Conservation (phyloP, 2,329 filamentous ascomycete species). For the Phialophora macrospora region DNA sequence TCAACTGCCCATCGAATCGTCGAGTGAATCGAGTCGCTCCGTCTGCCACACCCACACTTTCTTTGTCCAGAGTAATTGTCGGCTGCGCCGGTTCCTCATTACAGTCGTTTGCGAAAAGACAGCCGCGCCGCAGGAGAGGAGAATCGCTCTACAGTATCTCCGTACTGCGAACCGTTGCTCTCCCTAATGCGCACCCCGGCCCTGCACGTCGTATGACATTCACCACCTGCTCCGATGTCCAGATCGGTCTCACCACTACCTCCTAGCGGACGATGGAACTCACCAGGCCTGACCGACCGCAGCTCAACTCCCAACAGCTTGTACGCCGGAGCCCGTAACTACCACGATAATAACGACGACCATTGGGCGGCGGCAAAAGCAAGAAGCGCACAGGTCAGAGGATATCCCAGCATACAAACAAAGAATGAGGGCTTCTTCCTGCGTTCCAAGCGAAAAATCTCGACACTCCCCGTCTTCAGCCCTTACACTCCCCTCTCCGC, state of each 20-base stretch:
- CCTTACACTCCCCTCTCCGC: constrained; percentile 40
- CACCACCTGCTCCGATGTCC: constrained; percentile 69
- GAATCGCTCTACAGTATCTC: constrained; percentile 14
- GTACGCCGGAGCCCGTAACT: constrained; percentile 55
- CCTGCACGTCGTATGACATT: constrained; percentile 6
- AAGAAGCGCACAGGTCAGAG: constrained; percentile 72
- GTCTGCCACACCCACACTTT: constrained; percentile 3
- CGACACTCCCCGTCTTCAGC: constrained; percentile 74
- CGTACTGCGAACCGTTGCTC: constrained; percentile 8
- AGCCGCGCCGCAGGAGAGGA: neutral
- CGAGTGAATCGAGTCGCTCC: neutral
- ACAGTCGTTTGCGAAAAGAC: neutral
- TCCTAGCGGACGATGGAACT: constrained; percentile 83
- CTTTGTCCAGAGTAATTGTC: neutral
- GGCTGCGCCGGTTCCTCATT: neutral
- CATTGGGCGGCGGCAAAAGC: constrained; percentile 85
- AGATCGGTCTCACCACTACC: constrained; percentile 81
- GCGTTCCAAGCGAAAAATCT: constrained; percentile 79
- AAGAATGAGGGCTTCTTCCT: constrained; percentile 86
- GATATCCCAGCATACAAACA: constrained; percentile 78
- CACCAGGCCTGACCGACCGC: constrained; percentile 74
- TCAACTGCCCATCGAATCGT: neutral
- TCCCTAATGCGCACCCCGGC: constrained; percentile 9
- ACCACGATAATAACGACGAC: constrained; percentile 57
- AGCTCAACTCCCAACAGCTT: constrained; percentile 69